Base-by-base conservation (phyloP, 139 green algal genomes). In the Penium margaritaceum region DNA sequence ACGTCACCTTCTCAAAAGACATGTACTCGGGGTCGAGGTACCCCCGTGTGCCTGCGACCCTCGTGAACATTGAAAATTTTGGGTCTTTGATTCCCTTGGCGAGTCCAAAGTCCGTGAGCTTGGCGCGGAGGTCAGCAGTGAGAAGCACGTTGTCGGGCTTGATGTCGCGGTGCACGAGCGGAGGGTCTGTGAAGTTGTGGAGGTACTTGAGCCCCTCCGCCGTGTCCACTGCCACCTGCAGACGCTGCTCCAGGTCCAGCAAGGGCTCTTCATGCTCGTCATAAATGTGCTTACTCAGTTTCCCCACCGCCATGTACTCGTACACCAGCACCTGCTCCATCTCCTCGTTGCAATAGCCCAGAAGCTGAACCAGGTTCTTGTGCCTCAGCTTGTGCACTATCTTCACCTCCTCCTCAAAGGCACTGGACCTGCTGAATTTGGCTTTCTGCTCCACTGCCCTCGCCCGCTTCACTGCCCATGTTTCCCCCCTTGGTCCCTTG, bases 121-220 rank as follows among this genome's bases (percentile, higher is more conserved):
- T 67, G n/a, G 44, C 36, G 38, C 66, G 66, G 30, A 53, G 30
- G 27, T 64, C 29, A 0, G 15, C 0, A 21, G 82, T 78, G 39
- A 88, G 62, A 33, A 88, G 66, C 12, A 88, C 76, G 65, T 88
- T 86, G 35, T 29, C 35, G 21, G 81, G 72, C 41, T 83, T 86
- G 46, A 88, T 46, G 62, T 86, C 81, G 15, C 83, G 34, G 54
- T 86, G 83, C 14, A 86, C 32, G 73, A 81, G 55, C 21, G 62
- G 33, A 19, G 15, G 27, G 27, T 64, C 29, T 0, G 55, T 36
- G n/a, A 36, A 15, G 37, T 47, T 69, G 51, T 87, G 83, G 36
- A 87, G 72, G 68, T 69, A 69, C 33, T 29, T 27, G 33, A 69
- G n/a, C 36, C 62, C 62, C n/a, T 35, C n/a, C 21, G 62, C 77